phyloP scores from a whole-genome alignment of 768 basidiomycete genomes.

The Coprinellus micaceus region DNA sequence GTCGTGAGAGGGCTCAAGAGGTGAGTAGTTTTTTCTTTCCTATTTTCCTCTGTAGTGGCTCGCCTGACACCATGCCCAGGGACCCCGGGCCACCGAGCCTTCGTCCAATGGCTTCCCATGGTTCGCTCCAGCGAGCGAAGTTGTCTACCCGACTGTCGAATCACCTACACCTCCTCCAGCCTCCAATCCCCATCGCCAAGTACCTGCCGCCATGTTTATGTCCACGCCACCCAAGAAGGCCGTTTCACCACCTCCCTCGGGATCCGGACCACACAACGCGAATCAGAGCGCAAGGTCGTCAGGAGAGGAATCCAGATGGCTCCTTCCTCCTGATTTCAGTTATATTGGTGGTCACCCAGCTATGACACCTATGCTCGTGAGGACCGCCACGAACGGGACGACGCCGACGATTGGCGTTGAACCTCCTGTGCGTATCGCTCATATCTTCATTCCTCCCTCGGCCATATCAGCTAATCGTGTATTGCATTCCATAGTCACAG shows the following conservation, averaged over 20 bases:
- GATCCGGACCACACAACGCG: too few relatives aligned
- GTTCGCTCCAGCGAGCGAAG: background rate
- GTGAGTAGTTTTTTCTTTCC: background rate
- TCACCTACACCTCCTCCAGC: background rate
- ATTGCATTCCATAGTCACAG: background rate
- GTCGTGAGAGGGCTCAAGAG: too few relatives aligned
- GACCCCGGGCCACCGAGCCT: background rate
- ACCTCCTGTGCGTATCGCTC: slow-evolving; percentile 1
- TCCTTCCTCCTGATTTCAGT: background rate
- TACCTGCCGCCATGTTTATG: background rate
- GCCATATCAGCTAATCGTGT: background rate
- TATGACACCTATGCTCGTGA: background rate
- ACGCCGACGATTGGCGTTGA: slow-evolving; percentile 2
- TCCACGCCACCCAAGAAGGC: background rate
- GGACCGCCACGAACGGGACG: background rate
- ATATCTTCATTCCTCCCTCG: background rate
- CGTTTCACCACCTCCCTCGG: background rate
- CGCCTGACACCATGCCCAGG: background rate
- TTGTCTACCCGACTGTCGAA: background rate
- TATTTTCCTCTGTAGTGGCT: background rate
- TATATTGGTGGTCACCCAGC: background rate
- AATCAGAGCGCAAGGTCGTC: background rate
- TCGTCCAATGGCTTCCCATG: background rate
- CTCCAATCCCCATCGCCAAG: background rate
- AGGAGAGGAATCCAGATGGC: background rate